Evolutionary conservation across 2,329 filamentous ascomycete species (phyloP).

Genomic region (Monosporascus sp.): DNA sequence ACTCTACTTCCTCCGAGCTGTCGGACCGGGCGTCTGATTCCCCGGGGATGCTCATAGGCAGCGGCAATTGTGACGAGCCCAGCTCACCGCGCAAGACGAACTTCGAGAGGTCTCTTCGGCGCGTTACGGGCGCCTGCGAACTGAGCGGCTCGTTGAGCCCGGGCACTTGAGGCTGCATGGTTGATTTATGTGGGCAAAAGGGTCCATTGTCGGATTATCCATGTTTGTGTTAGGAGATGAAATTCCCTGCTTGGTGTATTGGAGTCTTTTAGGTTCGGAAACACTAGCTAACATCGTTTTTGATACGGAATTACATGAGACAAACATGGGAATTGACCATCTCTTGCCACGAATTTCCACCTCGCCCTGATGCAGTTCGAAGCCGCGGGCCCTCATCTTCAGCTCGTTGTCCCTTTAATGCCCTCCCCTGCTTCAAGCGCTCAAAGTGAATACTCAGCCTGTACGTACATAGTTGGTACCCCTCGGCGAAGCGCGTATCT

Average conservation of each 20-base stretch:
- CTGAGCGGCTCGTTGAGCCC: conserved; percentile 13
- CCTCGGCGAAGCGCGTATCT: too few relatives aligned
- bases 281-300: background rate
- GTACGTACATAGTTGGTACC: too few relatives aligned
- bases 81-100: background rate
- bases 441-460: too few relatives aligned
- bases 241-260: background rate
- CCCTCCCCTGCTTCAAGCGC: too few relatives aligned
- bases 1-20: conserved; percentile 37
- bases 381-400: too few relatives aligned
- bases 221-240: background rate
- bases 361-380: too few relatives aligned
- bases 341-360: too few relatives aligned
- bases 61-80: conserved; percentile 18
- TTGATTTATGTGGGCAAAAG: background rate
- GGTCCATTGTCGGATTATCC: too few relatives aligned
- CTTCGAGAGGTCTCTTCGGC: background rate
- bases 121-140: conserved; percentile 22
- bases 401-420: too few relatives aligned
- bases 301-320: too few relatives aligned
- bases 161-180: background rate
- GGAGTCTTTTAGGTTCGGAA: background rate
- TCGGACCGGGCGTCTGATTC: conserved; percentile 40
- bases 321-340: too few relatives aligned
- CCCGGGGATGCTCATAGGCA: conserved; percentile 26